Conservation (phyloP, 208 protist species). For the Trypanosomatidae sp. region DNA sequence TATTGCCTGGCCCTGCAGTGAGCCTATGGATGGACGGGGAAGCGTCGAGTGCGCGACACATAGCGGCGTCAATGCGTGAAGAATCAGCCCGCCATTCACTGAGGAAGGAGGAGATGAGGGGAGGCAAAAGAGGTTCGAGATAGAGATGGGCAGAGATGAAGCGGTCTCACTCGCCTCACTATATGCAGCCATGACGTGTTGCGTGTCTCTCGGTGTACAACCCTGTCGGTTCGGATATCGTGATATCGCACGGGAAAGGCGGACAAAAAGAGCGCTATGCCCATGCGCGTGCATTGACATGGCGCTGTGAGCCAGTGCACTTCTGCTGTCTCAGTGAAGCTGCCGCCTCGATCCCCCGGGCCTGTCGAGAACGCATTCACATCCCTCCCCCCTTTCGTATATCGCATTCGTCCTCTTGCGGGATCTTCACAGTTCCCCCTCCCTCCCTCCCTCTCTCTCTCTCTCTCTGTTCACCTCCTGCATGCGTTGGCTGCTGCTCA, state of each 20-base stretch:
- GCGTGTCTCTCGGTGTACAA: background rate
- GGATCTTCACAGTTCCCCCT: background rate
- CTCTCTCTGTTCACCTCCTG: background rate
- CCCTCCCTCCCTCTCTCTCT: background rate
- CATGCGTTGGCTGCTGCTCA: background rate
- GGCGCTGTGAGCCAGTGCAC: background rate
- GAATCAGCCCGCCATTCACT: too few relatives aligned
- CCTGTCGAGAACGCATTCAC: background rate
- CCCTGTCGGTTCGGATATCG: background rate
- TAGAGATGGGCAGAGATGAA: background rate
- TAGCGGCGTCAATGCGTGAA: background rate
- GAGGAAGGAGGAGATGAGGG: background rate
- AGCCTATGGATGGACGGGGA: background rate
- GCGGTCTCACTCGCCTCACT: background rate
- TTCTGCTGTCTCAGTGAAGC: background rate
- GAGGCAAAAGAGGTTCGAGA: background rate
- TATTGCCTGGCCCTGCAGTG: slow-evolving; percentile 49
- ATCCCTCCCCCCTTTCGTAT: background rate
- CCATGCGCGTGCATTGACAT: background rate
- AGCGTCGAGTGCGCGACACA: background rate
- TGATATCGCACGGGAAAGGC: background rate
- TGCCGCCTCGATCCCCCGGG: background rate
- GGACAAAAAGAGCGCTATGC: background rate
- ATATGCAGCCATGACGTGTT: background rate
- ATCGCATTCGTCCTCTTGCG: background rate